phyloP scores from a whole-genome alignment of 2,329 filamentous ascomycete species.

The Stachybotrys chartarum region DNA sequence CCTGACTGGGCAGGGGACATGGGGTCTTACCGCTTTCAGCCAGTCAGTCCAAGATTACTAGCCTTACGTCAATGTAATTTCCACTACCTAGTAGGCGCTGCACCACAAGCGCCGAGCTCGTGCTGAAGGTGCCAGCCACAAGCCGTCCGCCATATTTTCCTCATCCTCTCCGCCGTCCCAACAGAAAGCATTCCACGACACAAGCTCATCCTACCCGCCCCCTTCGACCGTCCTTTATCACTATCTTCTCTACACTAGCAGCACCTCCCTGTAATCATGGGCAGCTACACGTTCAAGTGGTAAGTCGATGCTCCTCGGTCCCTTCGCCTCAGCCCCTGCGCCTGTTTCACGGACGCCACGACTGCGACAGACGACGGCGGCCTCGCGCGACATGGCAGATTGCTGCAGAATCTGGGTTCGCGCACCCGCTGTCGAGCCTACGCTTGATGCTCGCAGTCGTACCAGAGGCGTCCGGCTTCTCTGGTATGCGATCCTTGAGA shows the following conservation, averaged over 20 bases:
- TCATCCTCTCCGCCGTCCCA: neutral
- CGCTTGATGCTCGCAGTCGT: slow-evolving; percentile 2
- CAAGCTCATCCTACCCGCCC: neutral
- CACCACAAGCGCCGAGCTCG: neutral
- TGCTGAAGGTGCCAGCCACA: neutral
- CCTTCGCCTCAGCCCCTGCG: slow-evolving; percentile 8
- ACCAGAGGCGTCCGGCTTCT: neutral
- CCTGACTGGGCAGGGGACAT: too few relatives aligned
- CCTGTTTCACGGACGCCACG: neutral
- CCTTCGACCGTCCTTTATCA: neutral
- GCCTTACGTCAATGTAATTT: neutral
- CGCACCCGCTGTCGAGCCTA: neutral
- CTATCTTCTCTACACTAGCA: neutral
- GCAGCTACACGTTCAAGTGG: slow-evolving; percentile 65
- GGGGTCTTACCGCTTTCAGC: neutral
- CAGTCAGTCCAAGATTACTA: neutral
- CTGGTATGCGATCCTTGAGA: neutral
- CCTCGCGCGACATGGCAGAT: neutral
- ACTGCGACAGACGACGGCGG: neutral
- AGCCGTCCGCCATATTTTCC: neutral
- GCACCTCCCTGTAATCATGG: slow-evolving; percentile 36
- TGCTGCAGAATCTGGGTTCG: neutral
- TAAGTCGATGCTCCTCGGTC: slow-evolving; percentile 31
- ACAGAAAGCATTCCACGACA: neutral
- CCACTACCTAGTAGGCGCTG: neutral